phyloP scores from a whole-genome alignment of 768 basidiomycete genomes.

The Lactarius trivialis region DNA sequence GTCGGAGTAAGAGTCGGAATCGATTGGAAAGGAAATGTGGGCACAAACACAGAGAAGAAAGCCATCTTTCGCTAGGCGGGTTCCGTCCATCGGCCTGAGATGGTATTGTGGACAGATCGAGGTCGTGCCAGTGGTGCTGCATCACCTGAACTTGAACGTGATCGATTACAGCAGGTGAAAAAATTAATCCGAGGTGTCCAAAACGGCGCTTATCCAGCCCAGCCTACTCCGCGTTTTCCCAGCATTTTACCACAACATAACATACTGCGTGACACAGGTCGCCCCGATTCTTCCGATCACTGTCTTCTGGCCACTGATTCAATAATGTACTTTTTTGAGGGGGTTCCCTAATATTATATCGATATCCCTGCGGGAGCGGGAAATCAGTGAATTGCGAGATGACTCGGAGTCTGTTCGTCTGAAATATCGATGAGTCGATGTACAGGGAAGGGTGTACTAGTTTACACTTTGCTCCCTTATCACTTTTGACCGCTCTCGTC shows the following conservation, averaged over 20 bases:
- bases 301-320: background rate
- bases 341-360: too few species aligned
- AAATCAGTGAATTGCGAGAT: too few species aligned
- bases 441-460: too few species aligned
- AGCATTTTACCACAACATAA: background rate
- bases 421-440: too few species aligned
- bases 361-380: too few species aligned
- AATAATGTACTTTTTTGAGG: background rate
- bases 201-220: background rate
- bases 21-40: background rate
- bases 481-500: too few species aligned
- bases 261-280: background rate
- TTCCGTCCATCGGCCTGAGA: background rate
- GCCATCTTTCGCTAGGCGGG: background rate
- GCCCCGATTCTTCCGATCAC: background rate
- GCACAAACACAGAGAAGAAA: background rate
- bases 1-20: background rate
- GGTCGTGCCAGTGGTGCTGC: background rate
- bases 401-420: too few species aligned
- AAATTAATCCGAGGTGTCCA: background rate
- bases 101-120: background rate
- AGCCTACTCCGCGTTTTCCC: background rate
- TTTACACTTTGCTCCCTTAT: too few species aligned
- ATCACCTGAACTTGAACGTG: background rate
- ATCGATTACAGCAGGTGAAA: background rate